phyloP scores from a whole-genome alignment of 768 basidiomycete species.

The Mycena alexandri region DNA sequence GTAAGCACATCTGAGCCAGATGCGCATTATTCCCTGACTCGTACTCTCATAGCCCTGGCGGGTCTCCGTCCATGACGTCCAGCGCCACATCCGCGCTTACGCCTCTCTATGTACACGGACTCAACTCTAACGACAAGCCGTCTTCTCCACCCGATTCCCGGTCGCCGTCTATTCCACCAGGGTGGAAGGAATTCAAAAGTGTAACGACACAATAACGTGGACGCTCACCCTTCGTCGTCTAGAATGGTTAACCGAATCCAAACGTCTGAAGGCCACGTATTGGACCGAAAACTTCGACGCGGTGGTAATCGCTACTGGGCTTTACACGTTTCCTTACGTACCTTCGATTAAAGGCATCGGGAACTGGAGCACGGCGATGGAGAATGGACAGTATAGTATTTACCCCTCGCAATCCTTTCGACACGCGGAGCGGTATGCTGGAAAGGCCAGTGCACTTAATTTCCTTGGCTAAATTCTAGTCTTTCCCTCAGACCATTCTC shows the following conservation, averaged over 20 bases:
- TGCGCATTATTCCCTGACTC: neutral
- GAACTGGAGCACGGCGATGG: slow-evolving; percentile 40
- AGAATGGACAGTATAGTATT: slow-evolving; percentile 34
- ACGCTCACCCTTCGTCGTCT: slow-evolving; percentile 37
- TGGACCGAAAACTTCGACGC: slow-evolving; percentile 49
- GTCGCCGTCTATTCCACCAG: slow-evolving; percentile 50
- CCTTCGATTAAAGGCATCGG: slow-evolving; percentile 46
- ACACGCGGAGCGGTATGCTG: slow-evolving; percentile 43
- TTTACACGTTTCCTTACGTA: slow-evolving; percentile 44
- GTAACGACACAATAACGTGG: slow-evolving; percentile 34
- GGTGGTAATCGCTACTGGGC: slow-evolving; percentile 48
- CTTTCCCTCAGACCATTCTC: slow-evolving; percentile 29
- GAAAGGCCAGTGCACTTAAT: slow-evolving; percentile 40
- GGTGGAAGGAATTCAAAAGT: slow-evolving; percentile 51
- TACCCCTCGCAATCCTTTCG: slow-evolving; percentile 49
- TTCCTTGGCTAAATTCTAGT: neutral
- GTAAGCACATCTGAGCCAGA: slow-evolving; percentile 21
- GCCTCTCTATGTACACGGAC: slow-evolving; percentile 45
- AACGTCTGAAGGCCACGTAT: slow-evolving; percentile 36
- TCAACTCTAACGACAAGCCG: slow-evolving; percentile 46
- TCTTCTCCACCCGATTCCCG: slow-evolving; percentile 22
- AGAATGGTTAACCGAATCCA: slow-evolving; percentile 28
- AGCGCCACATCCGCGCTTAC: slow-evolving; percentile 47
- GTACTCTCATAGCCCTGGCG: slow-evolving; percentile 23
- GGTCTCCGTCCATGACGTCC: slow-evolving; percentile 31